Conservation (phyloP, 2,329 filamentous ascomycete species). For the Dothidotthia symphoricarpi region DNA sequence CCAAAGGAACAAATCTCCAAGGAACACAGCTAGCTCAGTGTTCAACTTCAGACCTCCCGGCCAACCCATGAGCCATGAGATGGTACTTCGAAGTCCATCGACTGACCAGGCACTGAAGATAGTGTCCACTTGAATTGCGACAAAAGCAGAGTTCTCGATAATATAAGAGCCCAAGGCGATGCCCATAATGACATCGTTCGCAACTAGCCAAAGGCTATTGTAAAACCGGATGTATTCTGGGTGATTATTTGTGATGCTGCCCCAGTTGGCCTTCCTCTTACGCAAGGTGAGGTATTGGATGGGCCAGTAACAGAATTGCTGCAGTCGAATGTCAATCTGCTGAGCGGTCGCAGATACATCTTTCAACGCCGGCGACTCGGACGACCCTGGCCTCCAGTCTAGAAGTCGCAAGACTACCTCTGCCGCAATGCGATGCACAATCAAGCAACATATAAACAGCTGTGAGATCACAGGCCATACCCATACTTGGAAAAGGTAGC, state of each 20-base stretch:
- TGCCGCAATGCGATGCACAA: constrained; percentile 75
- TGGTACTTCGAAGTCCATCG: constrained; percentile 81
- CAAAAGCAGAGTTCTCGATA: constrained; percentile 86
- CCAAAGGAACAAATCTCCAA: constrained; percentile 95
- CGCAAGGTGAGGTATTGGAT: constrained; percentile 91
- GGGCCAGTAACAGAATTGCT: constrained; percentile 99
- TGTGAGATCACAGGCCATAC: constrained; percentile 71
- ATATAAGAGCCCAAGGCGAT: constrained; percentile 96
- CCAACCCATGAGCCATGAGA: constrained; percentile 94
- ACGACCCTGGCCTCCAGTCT: constrained; percentile 74
- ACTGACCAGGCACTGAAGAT: constrained; percentile 81
- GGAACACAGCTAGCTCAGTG: constrained; percentile 85
- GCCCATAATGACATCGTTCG: constrained; percentile 97
- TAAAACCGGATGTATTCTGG: constrained; percentile 99
- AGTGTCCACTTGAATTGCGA: constrained; percentile 74
- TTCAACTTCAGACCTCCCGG: constrained; percentile 88
- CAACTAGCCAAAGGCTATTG: constrained; percentile 96
- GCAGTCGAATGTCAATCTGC: constrained; percentile 92
- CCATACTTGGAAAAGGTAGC: constrained; percentile 70
- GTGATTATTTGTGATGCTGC: constrained; percentile 90
- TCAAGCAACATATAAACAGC: constrained; percentile 72
- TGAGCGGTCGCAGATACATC: constrained; percentile 96
- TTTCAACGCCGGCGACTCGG: constrained; percentile 80
- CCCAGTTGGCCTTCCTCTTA: constrained; percentile 88
- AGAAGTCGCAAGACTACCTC: constrained; percentile 76